Percentiles rank a stretch among this genome's conserved stretches.
Conservation (phyloP, 2,329 filamentous ascomycete genomes). For the Dactylellina parvicollis region DNA sequence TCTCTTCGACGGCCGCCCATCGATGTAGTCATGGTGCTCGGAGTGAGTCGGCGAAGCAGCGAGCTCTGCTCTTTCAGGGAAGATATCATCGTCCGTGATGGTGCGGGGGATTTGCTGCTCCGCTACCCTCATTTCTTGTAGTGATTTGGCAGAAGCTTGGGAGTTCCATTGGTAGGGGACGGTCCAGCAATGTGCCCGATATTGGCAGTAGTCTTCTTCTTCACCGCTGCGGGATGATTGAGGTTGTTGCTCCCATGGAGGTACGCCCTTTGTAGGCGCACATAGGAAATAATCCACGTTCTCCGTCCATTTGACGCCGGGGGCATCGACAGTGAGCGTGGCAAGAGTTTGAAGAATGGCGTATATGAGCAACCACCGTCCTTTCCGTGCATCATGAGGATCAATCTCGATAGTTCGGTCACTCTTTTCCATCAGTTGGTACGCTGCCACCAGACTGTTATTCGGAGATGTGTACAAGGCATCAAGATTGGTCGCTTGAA, state of each 20-base stretch:
- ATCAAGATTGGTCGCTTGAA: conserved; percentile 70
- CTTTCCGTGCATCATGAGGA: conserved; percentile 68
- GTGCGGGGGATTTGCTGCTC: conserved; percentile 24
- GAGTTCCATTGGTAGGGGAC: conserved; percentile 62
- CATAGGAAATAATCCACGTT: conserved; percentile 69
- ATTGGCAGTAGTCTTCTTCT: conserved; percentile 49
- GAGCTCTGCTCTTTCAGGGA: conserved; percentile 45
- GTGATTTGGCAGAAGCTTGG: conserved; percentile 40
- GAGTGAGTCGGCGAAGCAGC: conserved; percentile 27
- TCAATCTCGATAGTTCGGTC: conserved; percentile 67
- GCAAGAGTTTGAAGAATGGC: conserved; percentile 70
- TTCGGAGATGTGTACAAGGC: conserved; percentile 67
- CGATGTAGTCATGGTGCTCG: conserved; percentile 43
- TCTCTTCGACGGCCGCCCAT: conserved; percentile 35
- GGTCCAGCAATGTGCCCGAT: conserved; percentile 65
- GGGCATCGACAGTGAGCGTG: conserved; percentile 69
- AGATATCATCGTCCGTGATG: conserved; percentile 40
- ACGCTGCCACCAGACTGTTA: conserved; percentile 69
- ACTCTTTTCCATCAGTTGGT: conserved; percentile 68
- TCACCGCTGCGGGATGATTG: conserved; percentile 35
- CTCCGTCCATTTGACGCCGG: conserved; percentile 66
- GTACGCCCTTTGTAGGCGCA: conserved; percentile 67
- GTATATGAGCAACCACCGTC: conserved; percentile 72
- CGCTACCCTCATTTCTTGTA: conserved; percentile 26
- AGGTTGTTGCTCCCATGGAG: conserved; percentile 65